phyloP scores from a whole-genome alignment of 495 filamentous ascomycete species.

The Saxophila tyrrhenica region DNA sequence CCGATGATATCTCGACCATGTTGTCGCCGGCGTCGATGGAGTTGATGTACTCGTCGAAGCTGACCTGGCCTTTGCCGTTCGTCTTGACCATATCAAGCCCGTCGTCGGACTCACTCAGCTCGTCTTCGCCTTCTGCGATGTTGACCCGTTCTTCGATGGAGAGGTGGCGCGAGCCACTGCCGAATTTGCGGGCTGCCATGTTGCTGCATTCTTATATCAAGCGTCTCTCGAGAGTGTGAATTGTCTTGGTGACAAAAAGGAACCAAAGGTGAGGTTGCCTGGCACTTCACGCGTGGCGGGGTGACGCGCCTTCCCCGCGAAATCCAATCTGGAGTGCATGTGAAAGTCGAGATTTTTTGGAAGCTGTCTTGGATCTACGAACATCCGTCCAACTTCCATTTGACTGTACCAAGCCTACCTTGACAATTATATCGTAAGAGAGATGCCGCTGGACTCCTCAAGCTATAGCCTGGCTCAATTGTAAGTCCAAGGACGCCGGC shows the following conservation, averaged over 20 bases:
- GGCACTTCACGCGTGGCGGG: not conserved
- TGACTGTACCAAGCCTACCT: no score
- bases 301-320: not conserved
- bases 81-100: slow-evolving; percentile 8
- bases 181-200: slow-evolving; percentile 7
- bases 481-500: no score
- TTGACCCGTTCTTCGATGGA: slow-evolving; percentile 12
- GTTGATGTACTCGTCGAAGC: slow-evolving; percentile 14
- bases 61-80: slow-evolving; percentile 1
- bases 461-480: slow-evolving; percentile 60
- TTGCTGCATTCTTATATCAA: slow-evolving; percentile 4
- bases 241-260: no score
- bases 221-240: not conserved
- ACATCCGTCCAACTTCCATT: not conserved
- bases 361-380: no score
- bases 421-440: no score
- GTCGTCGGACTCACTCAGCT: slow-evolving; percentile 11
- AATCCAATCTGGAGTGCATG: not conserved
- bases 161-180: not conserved
- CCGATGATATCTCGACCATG: slow-evolving; percentile 4
- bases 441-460: slow-evolving; percentile 84
- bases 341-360: not conserved
- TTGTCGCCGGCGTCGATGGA: not conserved
- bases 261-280: not conserved
- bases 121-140: slow-evolving; percentile 15